Base-by-base conservation (phyloP, 225 moss, liverwort and hornwort species). In the Marchantia paleacea region DNA sequence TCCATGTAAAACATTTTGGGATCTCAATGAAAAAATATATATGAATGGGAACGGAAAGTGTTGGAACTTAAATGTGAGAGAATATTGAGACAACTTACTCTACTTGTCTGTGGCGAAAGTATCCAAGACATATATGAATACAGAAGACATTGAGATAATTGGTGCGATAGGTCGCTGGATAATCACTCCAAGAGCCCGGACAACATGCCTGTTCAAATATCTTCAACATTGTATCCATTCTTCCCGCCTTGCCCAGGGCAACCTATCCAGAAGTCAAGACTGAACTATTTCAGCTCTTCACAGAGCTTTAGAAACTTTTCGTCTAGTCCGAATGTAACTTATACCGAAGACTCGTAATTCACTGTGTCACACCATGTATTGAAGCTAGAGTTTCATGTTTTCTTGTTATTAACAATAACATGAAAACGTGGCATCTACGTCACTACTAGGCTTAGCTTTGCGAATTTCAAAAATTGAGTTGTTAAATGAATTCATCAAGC, bases 201-300 rank as follows among this genome's bases (percentile, higher is more conserved):
- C 81, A 76, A 29, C 84, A 86, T 78, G 86, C 75, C 15, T 94
- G 90, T 78, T 92, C 91, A 74, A 94, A 91, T 72, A 94, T 78
- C 77, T 87, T 81, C 83, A 92, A 86, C 94, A 94, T 92, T 24
- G 51, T 80, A 49, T 91, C 92, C 76, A 94, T 77, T 47, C 85
- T 52, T 72, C 94, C 94, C 51, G 81, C 89, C 82, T 88, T 90
- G 79, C 92, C 91, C 69, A 86, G 78, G 13, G 88, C 88, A 77
- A 72, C 86, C 93, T 93, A 83, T 31, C 3, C 61, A 13, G 55
- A 60, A 69, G 19, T 28, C 49, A 50, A 55, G 50, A 66, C 8
- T 49, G 25, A 57, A 77, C 16, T 63, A 7, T 51, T 48, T 48
- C 77, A 63, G 22, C 62, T 39, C n/a, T 31, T 39, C 26, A 62